These are phyloP conservation scores for Nicotiana sylvestris DNA, from an alignment of 257 asterid species.

Conservation along the genomic window DNA sequence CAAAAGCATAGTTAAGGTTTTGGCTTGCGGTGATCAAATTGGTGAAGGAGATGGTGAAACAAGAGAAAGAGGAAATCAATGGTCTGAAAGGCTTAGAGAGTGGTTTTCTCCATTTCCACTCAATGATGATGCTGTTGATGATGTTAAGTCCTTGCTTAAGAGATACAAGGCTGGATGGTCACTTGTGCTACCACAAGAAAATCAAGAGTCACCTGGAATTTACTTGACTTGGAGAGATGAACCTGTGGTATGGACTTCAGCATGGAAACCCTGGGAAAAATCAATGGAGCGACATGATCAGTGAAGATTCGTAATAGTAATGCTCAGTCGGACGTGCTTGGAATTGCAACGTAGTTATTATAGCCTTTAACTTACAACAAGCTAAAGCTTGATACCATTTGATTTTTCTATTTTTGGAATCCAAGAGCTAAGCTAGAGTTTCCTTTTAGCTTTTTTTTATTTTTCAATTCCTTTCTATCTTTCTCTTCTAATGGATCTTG, in stretches of 20 bases:
- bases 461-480: neutral
- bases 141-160: conserved; percentile 66
- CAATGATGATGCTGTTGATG: conserved; percentile 75
- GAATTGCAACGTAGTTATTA: neutral
- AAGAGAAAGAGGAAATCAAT: conserved; percentile 60
- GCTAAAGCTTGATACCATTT: neutral
- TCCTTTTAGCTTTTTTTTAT: conserved; percentile 2
- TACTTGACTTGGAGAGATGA: conserved; percentile 83
- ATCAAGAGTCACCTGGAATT: conserved; percentile 38
- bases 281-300: neutral
- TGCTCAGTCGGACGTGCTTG: neutral
- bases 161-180: conserved; percentile 80
- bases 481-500: neutral
- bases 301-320: neutral
- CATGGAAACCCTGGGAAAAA: conserved; percentile 63
- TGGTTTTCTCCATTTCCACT: conserved; percentile 36
- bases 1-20: conserved; percentile 65
- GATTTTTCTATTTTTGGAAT: conserved; percentile 18
- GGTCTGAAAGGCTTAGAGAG: conserved; percentile 59
- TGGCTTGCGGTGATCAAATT: conserved; percentile 55
- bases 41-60: conserved; percentile 44
- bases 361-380: neutral
- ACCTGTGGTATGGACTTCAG: conserved; percentile 80
- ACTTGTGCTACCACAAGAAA: conserved; percentile 22
- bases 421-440: conserved; percentile 5